Percentiles rank a stretch among this genome's conserved stretches.
Evolutionary conservation across 345 rosid genomes (phyloP).

Genomic region (Kandelia obovata): DNA sequence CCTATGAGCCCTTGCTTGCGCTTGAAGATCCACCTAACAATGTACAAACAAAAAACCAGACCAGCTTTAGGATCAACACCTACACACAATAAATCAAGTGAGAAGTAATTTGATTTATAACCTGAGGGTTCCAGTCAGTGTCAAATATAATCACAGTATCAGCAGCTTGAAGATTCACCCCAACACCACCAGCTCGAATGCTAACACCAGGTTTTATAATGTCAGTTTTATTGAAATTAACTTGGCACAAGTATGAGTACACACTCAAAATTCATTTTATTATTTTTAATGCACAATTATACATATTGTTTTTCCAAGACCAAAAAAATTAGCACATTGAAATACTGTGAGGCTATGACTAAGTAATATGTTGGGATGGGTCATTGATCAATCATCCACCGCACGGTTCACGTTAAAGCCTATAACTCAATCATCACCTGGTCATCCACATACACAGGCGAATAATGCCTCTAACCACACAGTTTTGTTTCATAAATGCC

Average conservation of each 20-base stretch:
- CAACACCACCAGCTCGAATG: slow-evolving; percentile 98
- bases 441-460: background rate
- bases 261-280: background rate
- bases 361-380: background rate
- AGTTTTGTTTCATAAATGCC: background rate
- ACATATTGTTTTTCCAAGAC: background rate
- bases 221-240: slow-evolving; percentile 17
- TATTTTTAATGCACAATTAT: background rate
- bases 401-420: background rate
- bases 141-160: slow-evolving; percentile 91
- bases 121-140: slow-evolving; percentile 99
- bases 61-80: slow-evolving; percentile 15
- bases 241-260: background rate
- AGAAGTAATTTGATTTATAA: slow-evolving; percentile 21
- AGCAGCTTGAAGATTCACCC: slow-evolving; percentile 96
- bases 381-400: slow-evolving; percentile 1
- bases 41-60: background rate
- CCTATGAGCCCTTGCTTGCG: slow-evolving; percentile 96
- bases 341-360: background rate
- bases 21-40: slow-evolving; percentile 91
- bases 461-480: background rate
- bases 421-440: background rate
- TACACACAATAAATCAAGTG: slow-evolving; percentile 9
- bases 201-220: slow-evolving; percentile 34
- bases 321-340: background rate